Conservation (phyloP, 768 basidiomycete species). For the Tylopilus felleus region DNA sequence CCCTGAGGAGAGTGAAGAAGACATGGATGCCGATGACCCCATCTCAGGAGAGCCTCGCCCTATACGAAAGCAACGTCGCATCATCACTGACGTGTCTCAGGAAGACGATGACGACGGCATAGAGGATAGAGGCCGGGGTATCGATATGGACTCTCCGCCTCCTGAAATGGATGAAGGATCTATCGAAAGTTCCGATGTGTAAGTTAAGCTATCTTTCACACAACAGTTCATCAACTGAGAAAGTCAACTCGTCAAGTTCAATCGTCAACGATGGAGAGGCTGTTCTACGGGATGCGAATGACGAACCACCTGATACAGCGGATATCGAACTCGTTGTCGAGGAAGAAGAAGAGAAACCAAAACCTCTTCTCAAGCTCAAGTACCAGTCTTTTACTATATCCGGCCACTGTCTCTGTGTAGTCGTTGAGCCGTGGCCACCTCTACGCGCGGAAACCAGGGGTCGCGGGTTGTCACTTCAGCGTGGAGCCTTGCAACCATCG, state of each 20-base stretch:
- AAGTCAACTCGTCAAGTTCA: not conserved
- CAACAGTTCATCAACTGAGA: not conserved
- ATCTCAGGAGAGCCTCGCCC: constrained; percentile 23
- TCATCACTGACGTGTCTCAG: constrained; percentile 23
- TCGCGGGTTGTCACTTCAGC: constrained; percentile 24
- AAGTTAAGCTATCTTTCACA: not conserved
- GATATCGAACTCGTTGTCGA: constrained; percentile 42
- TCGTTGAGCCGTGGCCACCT: constrained; percentile 78
- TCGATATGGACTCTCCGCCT: constrained; percentile 14
- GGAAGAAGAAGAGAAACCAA: constrained; percentile 72
- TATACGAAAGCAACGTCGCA: constrained; percentile 31
- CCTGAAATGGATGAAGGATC: not conserved
- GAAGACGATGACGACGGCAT: constrained; percentile 23
- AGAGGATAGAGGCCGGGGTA: constrained; percentile 9
- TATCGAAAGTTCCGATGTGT: constrained; percentile 1
- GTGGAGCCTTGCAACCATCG: constrained; percentile 30
- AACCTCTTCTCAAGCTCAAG: constrained; percentile 59
- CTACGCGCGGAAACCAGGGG: constrained; percentile 36
- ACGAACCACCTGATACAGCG: not conserved
- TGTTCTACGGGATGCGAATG: not conserved
- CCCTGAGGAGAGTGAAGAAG: constrained; percentile 19
- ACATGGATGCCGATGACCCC: constrained; percentile 9
- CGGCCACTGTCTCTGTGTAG: constrained; percentile 73
- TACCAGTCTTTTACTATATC: constrained; percentile 72
- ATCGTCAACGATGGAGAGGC: not conserved